These are phyloP conservation scores for Penicillium sumatraense DNA, from an alignment of 2,329 filamentous ascomycete genomes.

Conservation along the genomic window DNA sequence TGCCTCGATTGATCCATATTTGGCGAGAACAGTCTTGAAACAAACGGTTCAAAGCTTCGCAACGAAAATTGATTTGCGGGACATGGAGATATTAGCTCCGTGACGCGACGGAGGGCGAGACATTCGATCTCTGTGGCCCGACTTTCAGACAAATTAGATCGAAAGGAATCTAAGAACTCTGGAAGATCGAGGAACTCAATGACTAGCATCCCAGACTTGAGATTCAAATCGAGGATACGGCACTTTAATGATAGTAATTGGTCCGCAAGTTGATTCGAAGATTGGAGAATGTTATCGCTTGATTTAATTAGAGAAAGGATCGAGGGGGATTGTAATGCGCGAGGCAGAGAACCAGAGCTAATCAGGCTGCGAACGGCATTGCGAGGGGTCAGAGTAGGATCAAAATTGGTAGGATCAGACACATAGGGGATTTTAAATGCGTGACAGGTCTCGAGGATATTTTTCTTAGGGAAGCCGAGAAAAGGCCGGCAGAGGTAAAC, in stretches of 20 bases:
- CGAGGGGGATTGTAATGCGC: slow-evolving; percentile 67
- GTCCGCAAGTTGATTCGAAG: slow-evolving; percentile 59
- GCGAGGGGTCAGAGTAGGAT: slow-evolving; percentile 74
- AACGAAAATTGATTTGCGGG: slow-evolving; percentile 47
- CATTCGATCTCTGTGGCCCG: slow-evolving; percentile 41
- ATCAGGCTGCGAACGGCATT: slow-evolving; percentile 79
- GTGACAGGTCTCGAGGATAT: slow-evolving; percentile 69
- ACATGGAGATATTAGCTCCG: slow-evolving; percentile 54
- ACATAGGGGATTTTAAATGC: slow-evolving; percentile 73
- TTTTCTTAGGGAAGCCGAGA: slow-evolving; percentile 65
- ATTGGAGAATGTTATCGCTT: slow-evolving; percentile 50
- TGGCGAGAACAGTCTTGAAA: slow-evolving; percentile 45
- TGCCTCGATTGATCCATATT: slow-evolving; percentile 16
- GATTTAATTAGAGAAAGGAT: slow-evolving; percentile 66
- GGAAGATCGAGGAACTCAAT: slow-evolving; percentile 32
- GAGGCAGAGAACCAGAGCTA: slow-evolving; percentile 64
- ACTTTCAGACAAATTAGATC: slow-evolving; percentile 12
- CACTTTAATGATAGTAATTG: slow-evolving; percentile 52
- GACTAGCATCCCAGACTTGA: slow-evolving; percentile 39
- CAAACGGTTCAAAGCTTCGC: slow-evolving; percentile 47
- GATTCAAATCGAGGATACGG: slow-evolving; percentile 35
- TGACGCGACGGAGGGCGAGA: slow-evolving; percentile 53
- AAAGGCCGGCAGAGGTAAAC: slow-evolving; percentile 44
- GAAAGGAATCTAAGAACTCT: slow-evolving; percentile 11
- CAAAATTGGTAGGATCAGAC: slow-evolving; percentile 81